Conservation (phyloP, 805 yeast genomes). For the Priceomyces melissophilus region DNA sequence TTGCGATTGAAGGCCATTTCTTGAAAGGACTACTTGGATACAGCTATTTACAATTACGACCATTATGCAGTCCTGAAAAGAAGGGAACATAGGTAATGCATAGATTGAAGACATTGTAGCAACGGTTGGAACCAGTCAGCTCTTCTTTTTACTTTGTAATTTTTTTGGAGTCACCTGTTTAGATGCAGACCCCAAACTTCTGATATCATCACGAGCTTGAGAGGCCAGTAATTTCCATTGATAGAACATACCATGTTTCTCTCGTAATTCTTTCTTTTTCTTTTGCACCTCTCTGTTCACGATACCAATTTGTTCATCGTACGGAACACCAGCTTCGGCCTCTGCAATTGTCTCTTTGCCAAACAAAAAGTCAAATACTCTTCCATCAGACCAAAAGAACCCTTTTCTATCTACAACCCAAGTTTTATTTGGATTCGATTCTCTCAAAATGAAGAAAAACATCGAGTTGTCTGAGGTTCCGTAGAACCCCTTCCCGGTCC, state of each 20-base stretch:
- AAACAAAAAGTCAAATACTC: constrained; percentile 76
- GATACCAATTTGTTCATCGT: constrained; percentile 56
- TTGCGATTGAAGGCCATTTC: no score
- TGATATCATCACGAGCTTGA: constrained; percentile 16
- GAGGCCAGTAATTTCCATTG: constrained; percentile 42
- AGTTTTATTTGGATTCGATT: constrained; percentile 46
- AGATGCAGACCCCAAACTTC: background rate
- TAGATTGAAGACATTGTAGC: no score
- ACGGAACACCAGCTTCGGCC: constrained; percentile 67
- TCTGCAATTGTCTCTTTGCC: constrained; percentile 75
- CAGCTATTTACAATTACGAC: no score
- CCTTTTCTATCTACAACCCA: constrained; percentile 85
- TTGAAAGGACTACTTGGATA: no score
- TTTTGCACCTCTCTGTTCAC: constrained; percentile 45
- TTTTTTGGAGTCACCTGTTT: no score
- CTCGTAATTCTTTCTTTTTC: constrained; percentile 47
- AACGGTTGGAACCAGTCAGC: no score
- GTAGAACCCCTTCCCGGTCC: constrained; percentile 86
- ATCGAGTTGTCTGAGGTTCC: constrained; percentile 75
- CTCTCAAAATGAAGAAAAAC: constrained; percentile 71
- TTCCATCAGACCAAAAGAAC: constrained; percentile 90
- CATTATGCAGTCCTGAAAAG: no score
- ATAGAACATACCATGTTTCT: constrained; percentile 61
- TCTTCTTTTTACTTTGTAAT: no score
- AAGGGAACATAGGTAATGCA: no score